These are phyloP conservation scores for Claviceps sp. DNA, from an alignment of 2,329 filamentous ascomycete genomes.

Conservation along the genomic window DNA sequence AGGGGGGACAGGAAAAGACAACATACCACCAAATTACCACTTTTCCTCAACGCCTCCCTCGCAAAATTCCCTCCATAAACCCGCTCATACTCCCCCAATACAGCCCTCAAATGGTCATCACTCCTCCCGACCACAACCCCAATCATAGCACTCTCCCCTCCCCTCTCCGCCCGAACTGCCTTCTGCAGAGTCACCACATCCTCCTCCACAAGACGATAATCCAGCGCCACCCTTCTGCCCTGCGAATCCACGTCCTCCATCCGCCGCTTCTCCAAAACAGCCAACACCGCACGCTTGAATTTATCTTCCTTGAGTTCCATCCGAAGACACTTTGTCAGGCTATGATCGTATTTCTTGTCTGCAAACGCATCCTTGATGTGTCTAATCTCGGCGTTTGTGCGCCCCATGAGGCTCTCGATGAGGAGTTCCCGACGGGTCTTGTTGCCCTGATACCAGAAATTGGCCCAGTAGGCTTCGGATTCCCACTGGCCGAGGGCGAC, in stretches of 20 bases:
- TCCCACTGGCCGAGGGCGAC: conserved; percentile 85
- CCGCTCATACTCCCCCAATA: conserved; percentile 63
- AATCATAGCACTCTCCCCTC: conserved; percentile 81
- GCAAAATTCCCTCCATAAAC: conserved; percentile 72
- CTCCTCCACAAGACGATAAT: conserved; percentile 47
- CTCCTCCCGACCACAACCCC: conserved; percentile 68
- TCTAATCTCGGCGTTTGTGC: conserved; percentile 74
- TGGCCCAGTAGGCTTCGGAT: conserved; percentile 93
- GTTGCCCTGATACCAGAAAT: conserved; percentile 91
- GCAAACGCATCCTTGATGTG: conserved; percentile 79
- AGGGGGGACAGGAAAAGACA: too few relatives aligned
- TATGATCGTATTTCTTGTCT: conserved; percentile 84
- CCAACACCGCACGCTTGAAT: conserved; percentile 77
- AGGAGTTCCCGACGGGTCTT: conserved; percentile 75
- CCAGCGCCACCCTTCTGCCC: conserved; percentile 43
- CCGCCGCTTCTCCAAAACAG: conserved; percentile 67
- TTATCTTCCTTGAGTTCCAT: conserved; percentile 91
- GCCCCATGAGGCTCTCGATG: conserved; percentile 86
- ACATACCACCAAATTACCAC: conserved; percentile 82
- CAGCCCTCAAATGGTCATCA: conserved; percentile 68
- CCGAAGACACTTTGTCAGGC: conserved; percentile 72
- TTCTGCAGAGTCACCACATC: conserved; percentile 62
- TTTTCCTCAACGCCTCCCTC: conserved; percentile 74
- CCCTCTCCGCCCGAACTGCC: conserved; percentile 58
- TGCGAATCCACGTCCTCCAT: conserved; percentile 68